Evolutionary conservation across 306 rosid species (phyloP), one percentile per base, ranked within the genome.

Genomic region (barrel medic (Medicago truncatula)): DNA sequence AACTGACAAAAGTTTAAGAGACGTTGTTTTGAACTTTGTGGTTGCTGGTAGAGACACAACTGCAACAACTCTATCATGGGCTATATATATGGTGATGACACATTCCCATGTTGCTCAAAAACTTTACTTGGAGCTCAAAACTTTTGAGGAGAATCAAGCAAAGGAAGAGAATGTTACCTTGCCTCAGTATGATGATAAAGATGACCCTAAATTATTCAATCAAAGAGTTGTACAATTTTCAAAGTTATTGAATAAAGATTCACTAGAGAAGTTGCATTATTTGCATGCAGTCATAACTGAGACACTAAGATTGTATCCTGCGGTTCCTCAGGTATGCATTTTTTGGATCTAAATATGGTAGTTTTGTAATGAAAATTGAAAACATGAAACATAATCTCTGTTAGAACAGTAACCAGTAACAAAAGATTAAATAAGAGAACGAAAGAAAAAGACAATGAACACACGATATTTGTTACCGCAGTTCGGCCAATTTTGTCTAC

Each of bases 41-140:
- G 92, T 95, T n/a, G 99, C 97, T 14, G 99, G 99, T n/a, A 77
- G 96, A 4, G 99, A 92, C 81, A 95, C 99, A 61, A 95, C 97
- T 9, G 99, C 97, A 18, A 86, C 97, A 18, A 95, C 97, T 28
- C 88, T 92, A 50, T 89, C 97, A 66, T 95, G 99, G 99, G 91
- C 93, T n/a, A 88, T 86, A 57, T 92, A 95, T 69, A 92, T 92
- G 93, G 78, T 88, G 44, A 89, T 88, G 89, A 86, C 92, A 9
- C 86, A 90, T 79, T 31, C 88, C n/a, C 79, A 86, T 46, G 97
- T 90, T 49, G 93, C 91, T 15, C 88, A 92, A 6, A 89, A 83
- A 82, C 93, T 95, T 39, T 83, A 86, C 86, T 81, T 53, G 2
- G 99, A 92, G 90, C 93, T 90, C 62, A 89, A 75, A 43, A 56